Percentiles rank a stretch among this genome's conserved stretches.
Conservation (phyloP, 2,329 filamentous ascomycete genomes). For the Fusarium nisikadoi region DNA sequence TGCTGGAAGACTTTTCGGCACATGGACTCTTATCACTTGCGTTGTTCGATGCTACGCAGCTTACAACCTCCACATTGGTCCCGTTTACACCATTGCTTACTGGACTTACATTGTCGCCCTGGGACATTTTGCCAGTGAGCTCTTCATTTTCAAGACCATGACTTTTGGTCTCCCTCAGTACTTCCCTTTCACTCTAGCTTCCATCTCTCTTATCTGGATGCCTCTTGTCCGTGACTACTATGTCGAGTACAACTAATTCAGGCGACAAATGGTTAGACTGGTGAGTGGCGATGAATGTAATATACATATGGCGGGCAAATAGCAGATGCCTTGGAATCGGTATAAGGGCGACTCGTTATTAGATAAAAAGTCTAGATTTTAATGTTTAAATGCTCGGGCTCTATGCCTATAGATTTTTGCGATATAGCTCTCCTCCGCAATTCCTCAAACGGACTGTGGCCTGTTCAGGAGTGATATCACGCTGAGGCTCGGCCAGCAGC, state of each 20-base stretch:
- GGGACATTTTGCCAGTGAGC: constrained; percentile 82
- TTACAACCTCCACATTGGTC: constrained; percentile 78
- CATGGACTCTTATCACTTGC: constrained; percentile 84
- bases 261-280: background rate
- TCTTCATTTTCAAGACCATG: constrained; percentile 81
- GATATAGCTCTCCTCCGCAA: constrained; percentile 85
- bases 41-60: constrained; percentile 85
- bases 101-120: constrained; percentile 85
- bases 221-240: constrained; percentile 75
- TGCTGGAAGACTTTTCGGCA: constrained; percentile 83
- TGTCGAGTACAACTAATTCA: constrained; percentile 56
- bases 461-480: constrained; percentile 97
- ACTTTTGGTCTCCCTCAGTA: constrained; percentile 67
- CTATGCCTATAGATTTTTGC: constrained; percentile 61
- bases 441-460: constrained; percentile 80
- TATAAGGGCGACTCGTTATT: background rate
- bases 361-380: constrained; percentile 23
- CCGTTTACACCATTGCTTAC: constrained; percentile 81
- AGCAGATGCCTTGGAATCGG: background rate
- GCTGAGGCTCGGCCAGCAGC: constrained; percentile 95
- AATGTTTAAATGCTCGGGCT: background rate
- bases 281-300: background rate
- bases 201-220: constrained; percentile 69
- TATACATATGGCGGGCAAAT: background rate
- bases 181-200: constrained; percentile 65